Conservation (phyloP, 768 basidiomycete species). For the Tremella fuciformis region DNA sequence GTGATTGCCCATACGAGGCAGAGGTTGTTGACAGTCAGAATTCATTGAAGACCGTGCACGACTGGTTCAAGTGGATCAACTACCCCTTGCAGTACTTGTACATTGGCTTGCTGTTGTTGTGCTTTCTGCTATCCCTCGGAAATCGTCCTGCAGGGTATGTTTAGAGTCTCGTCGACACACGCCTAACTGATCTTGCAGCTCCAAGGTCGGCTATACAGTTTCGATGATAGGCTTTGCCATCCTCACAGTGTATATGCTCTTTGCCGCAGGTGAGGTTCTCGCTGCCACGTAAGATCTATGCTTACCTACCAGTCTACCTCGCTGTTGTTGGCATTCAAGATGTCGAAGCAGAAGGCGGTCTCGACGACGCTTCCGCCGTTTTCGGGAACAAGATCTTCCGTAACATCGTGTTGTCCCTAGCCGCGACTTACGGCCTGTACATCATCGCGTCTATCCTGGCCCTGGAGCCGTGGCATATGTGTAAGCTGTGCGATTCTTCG, state of each 20-base stretch:
- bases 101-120: constrained; percentile 77
- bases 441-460: constrained; percentile 69
- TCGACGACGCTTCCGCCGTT: constrained; percentile 60
- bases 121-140: constrained; percentile 81
- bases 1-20: neutral
- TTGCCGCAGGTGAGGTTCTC: constrained; percentile 45
- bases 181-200: constrained; percentile 36
- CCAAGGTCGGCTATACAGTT: constrained; percentile 78
- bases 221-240: constrained; percentile 83
- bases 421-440: constrained; percentile 88
- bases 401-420: constrained; percentile 77
- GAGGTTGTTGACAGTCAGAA: constrained; percentile 41
- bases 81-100: constrained; percentile 80
- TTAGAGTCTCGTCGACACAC: neutral
- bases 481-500: constrained; percentile 22
- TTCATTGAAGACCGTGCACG: constrained; percentile 61
- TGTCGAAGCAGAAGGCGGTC: constrained; percentile 55
- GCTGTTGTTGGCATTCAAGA: constrained; percentile 75
- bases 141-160: constrained; percentile 80
- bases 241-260: constrained; percentile 94
- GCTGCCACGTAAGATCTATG: neutral
- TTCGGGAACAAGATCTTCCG: constrained; percentile 70
- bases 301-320: constrained; percentile 63
- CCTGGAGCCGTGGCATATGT: constrained; percentile 98
- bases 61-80: constrained; percentile 66